phyloP scores from a whole-genome alignment of 768 basidiomycete genomes.

The Boletus rufocinnamomeus region DNA sequence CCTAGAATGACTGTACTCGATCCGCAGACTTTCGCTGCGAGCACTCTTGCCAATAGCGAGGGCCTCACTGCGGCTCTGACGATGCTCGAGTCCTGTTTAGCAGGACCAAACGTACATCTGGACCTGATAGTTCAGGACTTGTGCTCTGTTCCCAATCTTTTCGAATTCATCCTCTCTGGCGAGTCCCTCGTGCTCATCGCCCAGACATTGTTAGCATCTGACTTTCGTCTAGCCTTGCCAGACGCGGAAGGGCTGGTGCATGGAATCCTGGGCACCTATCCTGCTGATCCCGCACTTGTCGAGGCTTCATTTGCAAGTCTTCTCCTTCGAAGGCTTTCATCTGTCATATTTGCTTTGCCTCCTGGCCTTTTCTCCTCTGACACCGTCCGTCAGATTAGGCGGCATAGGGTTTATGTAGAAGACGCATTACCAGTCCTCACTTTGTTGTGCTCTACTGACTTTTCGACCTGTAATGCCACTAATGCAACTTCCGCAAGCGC shows the following conservation, averaged over 20 bases:
- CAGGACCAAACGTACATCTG: conserved; percentile 14
- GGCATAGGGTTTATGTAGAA: too few species aligned
- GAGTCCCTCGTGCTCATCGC: background rate
- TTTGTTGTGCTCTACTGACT: conserved; percentile 20
- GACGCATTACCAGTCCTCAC: too few species aligned
- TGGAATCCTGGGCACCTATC: conserved; percentile 39
- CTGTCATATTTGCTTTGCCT: too few species aligned
- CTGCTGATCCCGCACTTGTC: too few species aligned
- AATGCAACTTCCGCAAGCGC: background rate
- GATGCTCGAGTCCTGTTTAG: too few species aligned
- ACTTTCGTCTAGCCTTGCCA: conserved; percentile 16
- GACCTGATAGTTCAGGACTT: conserved; percentile 30
- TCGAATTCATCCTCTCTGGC: conserved; percentile 34
- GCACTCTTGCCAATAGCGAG: too few species aligned
- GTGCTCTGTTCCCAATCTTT: conserved; percentile 28
- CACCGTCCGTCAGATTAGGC: too few species aligned
- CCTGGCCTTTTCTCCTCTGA: too few species aligned
- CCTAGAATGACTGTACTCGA: too few species aligned
- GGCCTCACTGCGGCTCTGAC: conserved; percentile 19
- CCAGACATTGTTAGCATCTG: background rate
- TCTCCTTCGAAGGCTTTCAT: too few species aligned
- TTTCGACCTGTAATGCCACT: background rate
- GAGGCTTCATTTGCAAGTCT: too few species aligned
- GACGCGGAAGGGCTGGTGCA: conserved; percentile 13
- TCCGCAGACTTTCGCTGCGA: too few species aligned